Base-by-base conservation (phyloP, 306 rosid species). In the Pyrus betulifolia region DNA sequence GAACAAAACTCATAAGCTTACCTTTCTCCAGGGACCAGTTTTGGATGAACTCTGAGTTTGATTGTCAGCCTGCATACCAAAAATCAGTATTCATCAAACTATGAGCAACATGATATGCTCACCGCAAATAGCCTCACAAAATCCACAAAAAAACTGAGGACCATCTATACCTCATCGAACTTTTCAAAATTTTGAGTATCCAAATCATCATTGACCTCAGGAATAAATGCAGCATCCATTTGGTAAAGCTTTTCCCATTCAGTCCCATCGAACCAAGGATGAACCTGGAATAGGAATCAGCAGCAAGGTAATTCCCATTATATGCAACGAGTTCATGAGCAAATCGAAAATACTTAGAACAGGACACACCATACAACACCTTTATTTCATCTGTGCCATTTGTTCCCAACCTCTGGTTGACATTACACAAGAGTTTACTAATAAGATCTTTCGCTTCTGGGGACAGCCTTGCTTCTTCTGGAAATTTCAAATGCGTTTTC, bases 111-210 rank as follows among this genome's bases (percentile, higher is more conserved):
- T 42, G 66, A 82, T 38, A 62, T 42, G 59, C 70, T 82, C 45
- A 70, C 58, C 33, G 30, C 59, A 67, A 42, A 30, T 64, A 72
- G 73, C 81, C 55, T 67, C 9, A 72, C 71, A 67, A 70, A 78
- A 67, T 73, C 40, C 52, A 73, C 19, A 75, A 83, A 73, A 73
- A 73, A 73, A 78, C 58, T 18, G 22, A 76, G 52, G 55, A 64
- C 25, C 69, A 70, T 70, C 81, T 33, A 70, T 85, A 96, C 99
- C 96, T 96, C 99, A 52, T 96, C 99, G 67, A 96, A 96, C 88
- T 92, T 91, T 71, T 96, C 99, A 79, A 96, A 96, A 85, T 96
- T 96, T 75, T 92, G 99, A 75, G 99, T 92, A 84, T 96, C 99
- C 82, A 96, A 84, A 74, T 96, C 98, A 82, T 93, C 93, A 49